Evolutionary conservation across 331 rosid species (phyloP), one percentile per base, ranked within the genome.

Genomic region (Acacia pycnantha): DNA sequence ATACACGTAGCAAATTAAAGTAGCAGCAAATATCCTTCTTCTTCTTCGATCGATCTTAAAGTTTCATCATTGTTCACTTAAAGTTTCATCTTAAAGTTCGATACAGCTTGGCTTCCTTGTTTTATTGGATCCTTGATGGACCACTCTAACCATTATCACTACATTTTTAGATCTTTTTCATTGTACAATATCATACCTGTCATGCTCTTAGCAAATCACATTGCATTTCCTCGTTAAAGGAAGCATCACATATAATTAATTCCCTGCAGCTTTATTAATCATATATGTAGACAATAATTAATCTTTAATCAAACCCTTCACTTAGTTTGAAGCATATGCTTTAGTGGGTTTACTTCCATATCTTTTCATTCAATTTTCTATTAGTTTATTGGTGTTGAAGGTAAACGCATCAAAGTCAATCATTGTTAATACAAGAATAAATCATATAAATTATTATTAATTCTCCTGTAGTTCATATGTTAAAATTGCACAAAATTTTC

Each of bases 71-170:
- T 8, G 5, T 27, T 2, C n/a, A 13, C 8, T 26, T 54, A 51
- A 41, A 73, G 40, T 82, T 74, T 79, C 82, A 43, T 75, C 75
- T 3, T 37, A 19, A 37, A 70, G 74, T 70, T 41, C 26, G 37
- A 24, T 84, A 83, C 84, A 82, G 86, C 82, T 71, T 71, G 82
- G 82, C 82, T 59, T 47, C 77, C 19, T 85, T 44, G 73, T 26
- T 67, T 79, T 48, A 47, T 26, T 43, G 16, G 37, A 66, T 54
- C 37, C 15, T 37, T 43, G 67, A 12, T 6, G 69, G 73, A 58
- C 64, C 78, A 70, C 21, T 77, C 19, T 51, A 77, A 77, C 71
- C 14, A 64, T 41, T 13, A 6, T 29, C 53, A 70, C 11, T 69
- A 41, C 24, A n/a, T 31, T 35, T 53, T 54, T 35, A 3, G 27